A percentile compares a stretch with the other conserved stretches of the same genome.
Conservation (phyloP, 805 yeast genomes). For the Candida ipomoeae region DNA sequence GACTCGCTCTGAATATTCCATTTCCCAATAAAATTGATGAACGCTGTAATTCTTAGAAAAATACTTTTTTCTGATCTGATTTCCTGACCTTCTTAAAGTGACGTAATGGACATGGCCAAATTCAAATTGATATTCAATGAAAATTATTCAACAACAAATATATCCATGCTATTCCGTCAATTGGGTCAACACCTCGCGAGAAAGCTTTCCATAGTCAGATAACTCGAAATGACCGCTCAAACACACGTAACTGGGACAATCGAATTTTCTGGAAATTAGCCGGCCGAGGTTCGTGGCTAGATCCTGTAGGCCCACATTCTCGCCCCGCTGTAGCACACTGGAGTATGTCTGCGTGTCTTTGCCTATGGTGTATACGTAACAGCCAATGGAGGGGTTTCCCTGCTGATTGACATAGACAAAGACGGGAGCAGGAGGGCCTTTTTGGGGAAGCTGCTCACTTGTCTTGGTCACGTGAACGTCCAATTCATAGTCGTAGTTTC, state of each 20-base stretch:
- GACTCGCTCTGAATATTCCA: too few species aligned
- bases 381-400: constrained; percentile 32
- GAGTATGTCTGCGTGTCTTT: constrained; percentile 27
- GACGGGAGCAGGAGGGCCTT: constrained; percentile 20
- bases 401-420: constrained; percentile 28
- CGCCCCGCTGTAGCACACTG: constrained; percentile 42
- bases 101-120: neutral
- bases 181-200: constrained; percentile 10
- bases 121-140: too few species aligned
- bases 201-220: constrained; percentile 14
- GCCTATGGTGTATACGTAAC: constrained; percentile 42
- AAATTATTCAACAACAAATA: too few species aligned
- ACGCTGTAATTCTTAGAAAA: too few species aligned
- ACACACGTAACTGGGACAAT: constrained; percentile 43
- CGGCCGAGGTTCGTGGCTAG: constrained; percentile 40
- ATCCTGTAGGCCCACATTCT: constrained; percentile 40
- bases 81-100: too few species aligned
- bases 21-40: too few species aligned
- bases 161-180: neutral
- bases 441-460: neutral
- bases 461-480: constrained; percentile 8
- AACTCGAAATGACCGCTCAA: constrained; percentile 35
- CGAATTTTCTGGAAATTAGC: constrained; percentile 37
- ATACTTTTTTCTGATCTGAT: too few species aligned
- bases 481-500: constrained; percentile 13